Conservation (phyloP, 345 rosid species). For the Eucalyptus caleyi region DNA sequence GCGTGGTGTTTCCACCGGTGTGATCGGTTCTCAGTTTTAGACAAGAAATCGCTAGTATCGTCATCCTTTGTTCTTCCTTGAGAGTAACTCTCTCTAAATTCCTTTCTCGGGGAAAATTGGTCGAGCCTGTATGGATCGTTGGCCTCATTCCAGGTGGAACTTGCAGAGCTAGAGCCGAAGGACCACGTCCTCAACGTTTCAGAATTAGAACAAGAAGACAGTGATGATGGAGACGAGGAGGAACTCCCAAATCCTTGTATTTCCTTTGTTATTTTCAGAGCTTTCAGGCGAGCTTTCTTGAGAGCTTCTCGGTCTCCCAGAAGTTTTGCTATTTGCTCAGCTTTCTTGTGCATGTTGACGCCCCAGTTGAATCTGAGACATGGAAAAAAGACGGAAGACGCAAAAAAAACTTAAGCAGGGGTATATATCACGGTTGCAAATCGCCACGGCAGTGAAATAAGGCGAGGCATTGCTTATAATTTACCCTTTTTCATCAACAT, state of each 20-base stretch:
- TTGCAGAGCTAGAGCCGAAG: conserved; percentile 7
- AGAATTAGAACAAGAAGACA: conserved; percentile 3
- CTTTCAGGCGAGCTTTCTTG: conserved; percentile 26
- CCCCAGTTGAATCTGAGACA: conserved; percentile 37
- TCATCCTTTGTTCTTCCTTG: background rate
- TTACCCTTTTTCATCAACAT: conserved; percentile 33
- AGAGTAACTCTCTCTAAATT: background rate
- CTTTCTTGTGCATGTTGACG: conserved; percentile 27
- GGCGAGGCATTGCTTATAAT: background rate
- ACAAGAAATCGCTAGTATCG: background rate
- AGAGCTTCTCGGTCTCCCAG: conserved; percentile 18
- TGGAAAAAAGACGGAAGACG: background rate
- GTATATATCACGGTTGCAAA: background rate
- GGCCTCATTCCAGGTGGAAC: background rate
- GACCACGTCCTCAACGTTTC: conserved; percentile 7
- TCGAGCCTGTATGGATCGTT: background rate
- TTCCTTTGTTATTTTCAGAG: conserved; percentile 31
- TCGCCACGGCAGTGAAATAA: background rate
- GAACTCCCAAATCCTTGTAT: conserved; percentile 42
- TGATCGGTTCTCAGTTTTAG: background rate
- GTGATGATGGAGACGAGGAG: background rate
- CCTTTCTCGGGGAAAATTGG: background rate
- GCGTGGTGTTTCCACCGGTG: background rate
- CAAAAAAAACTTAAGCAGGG: background rate
- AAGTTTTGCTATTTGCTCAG: conserved; percentile 10